phyloP scores from a whole-genome alignment of 441 rosid genomes.

The Cnidoscolus chayamansa region DNA sequence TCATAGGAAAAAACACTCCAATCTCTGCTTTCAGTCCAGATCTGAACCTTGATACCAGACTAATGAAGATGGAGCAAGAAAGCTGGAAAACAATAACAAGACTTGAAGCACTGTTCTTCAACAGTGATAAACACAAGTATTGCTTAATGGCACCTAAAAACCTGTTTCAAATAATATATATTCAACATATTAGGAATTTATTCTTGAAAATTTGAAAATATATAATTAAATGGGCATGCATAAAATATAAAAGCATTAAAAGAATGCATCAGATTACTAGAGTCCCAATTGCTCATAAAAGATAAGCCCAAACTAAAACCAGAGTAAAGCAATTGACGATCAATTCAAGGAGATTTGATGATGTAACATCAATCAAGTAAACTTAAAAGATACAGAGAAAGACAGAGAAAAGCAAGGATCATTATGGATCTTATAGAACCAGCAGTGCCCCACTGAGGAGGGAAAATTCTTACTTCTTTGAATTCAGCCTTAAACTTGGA shows the following conservation, averaged over 20 bases:
- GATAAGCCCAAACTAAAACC: neutral
- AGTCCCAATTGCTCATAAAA: neutral
- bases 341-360: neutral
- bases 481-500: too few relatives aligned
- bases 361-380: neutral
- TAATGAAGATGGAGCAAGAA: constrained; percentile 94
- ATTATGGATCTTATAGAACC: neutral
- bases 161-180: constrained; percentile 51
- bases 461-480: too few relatives aligned
- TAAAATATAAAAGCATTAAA: neutral
- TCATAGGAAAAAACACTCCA: constrained; percentile 98
- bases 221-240: neutral
- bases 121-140: constrained; percentile 80
- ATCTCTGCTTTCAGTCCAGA: constrained; percentile 98
- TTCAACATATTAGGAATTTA: constrained; percentile 17
- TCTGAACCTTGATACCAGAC: constrained; percentile 92
- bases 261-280: neutral
- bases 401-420: too few relatives aligned
- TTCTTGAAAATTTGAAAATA: neutral
- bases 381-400: neutral
- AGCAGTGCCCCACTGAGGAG: too few relatives aligned
- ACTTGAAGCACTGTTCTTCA: constrained; percentile 95
- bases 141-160: constrained; percentile 95
- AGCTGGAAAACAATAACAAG: constrained; percentile 97
- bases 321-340: neutral